phyloP scores from a whole-genome alignment of 768 basidiomycete species.

The Xerocomellus amylosporus region DNA sequence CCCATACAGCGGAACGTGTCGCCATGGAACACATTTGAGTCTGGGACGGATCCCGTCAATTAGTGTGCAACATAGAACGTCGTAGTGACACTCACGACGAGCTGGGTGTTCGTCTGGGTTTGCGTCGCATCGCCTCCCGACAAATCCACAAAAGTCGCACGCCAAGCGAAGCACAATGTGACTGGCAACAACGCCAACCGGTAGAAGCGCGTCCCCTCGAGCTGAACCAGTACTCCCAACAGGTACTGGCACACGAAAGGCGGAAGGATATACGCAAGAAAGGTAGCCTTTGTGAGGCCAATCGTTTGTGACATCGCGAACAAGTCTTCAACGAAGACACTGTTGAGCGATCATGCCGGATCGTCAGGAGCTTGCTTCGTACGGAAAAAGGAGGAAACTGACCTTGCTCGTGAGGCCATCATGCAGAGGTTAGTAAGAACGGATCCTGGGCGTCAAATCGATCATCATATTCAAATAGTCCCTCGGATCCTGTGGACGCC shows the following conservation, averaged over 20 bases:
- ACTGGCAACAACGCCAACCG: constrained; percentile 51
- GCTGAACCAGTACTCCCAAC: constrained; percentile 53
- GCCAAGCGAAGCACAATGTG: constrained; percentile 43
- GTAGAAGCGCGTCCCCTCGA: constrained; percentile 38
- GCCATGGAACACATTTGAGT: constrained; percentile 12
- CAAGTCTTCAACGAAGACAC: neutral
- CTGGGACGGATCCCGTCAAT: constrained; percentile 6
- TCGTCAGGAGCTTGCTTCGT: neutral
- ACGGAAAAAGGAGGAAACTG: neutral
- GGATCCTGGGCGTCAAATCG: neutral
- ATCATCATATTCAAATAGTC: neutral
- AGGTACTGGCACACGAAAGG: constrained; percentile 46
- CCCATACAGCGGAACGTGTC: constrained; percentile 21
- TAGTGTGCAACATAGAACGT: neutral
- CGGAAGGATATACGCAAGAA: constrained; percentile 39
- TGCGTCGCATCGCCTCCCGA: constrained; percentile 18
- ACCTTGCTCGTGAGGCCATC: constrained; percentile 6
- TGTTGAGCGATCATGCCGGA: neutral
- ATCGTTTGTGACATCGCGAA: constrained; percentile 5
- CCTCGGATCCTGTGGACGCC: neutral
- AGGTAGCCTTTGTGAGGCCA: constrained; percentile 21
- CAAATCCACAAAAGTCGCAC: constrained; percentile 31
- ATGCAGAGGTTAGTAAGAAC: neutral
- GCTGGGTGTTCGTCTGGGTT: constrained; percentile 11
- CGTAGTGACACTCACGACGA: constrained; percentile 21